Evolutionary conservation across 257 asterid species (phyloP).

Genomic region (Ocimum tenuiflorum): DNA sequence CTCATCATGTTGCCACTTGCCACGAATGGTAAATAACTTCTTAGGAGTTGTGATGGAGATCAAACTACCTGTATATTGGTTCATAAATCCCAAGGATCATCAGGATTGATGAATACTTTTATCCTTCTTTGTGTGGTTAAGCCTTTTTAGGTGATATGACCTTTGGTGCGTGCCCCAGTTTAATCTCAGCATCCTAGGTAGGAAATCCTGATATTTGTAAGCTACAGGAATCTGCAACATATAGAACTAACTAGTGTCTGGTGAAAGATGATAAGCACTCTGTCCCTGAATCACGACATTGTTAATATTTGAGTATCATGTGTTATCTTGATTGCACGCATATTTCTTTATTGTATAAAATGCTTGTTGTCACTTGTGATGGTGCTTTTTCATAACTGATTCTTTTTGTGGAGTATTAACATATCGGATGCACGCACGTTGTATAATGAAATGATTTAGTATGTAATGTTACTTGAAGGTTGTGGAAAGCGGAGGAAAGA

Average conservation of each 20-base stretch:
- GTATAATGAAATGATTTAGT: neutral
- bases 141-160: neutral
- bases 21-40: neutral
- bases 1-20: neutral
- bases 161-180: neutral
- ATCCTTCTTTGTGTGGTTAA: neutral
- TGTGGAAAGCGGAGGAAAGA: constrained; percentile 97
- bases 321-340: neutral
- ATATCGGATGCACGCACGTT: neutral
- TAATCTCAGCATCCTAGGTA: neutral
- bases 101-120: neutral
- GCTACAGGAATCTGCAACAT: neutral
- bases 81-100: no score
- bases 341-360: neutral
- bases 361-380: constrained; percentile 2
- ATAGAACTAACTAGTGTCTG: neutral
- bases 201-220: neutral
- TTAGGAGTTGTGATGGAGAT: neutral
- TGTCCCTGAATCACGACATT: neutral
- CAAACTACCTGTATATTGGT: neutral
- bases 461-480: constrained; percentile 37
- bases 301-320: neutral
- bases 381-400: no score
- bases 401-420: neutral
- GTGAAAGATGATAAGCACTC: neutral